Evolutionary conservation across 805 yeast genomes (phyloP).

Genomic region (Clavispora phyllophila): DNA sequence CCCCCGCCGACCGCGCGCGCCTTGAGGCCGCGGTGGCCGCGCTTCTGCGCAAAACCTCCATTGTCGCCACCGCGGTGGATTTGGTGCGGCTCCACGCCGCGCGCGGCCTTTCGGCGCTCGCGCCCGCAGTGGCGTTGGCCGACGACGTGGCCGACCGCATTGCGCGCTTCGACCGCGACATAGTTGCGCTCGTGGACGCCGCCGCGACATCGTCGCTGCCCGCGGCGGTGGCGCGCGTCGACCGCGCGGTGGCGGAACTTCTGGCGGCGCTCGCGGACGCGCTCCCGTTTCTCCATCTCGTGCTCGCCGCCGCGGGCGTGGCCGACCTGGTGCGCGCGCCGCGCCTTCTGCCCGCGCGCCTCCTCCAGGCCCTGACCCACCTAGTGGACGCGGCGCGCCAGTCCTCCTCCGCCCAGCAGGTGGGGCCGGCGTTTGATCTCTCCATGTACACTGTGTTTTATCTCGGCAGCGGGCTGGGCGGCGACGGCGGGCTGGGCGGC

Average conservation of each 20-base stretch:
- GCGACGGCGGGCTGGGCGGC: constrained; percentile 40
- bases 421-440: constrained; percentile 59
- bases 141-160: constrained; percentile 53
- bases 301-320: background rate
- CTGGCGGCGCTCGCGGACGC: background rate
- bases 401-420: constrained; percentile 10
- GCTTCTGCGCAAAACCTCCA: constrained; percentile 53
- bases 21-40: constrained; percentile 40
- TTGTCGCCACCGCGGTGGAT: constrained; percentile 64
- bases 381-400: background rate
- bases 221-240: background rate
- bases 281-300: background rate
- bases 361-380: background rate
- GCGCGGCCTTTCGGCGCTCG: constrained; percentile 55
- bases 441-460: constrained; percentile 61
- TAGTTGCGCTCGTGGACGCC: background rate
- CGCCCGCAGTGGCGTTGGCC: constrained; percentile 50
- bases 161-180: constrained; percentile 35
- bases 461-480: constrained; percentile 37
- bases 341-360: constrained; percentile 1
- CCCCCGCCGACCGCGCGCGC: constrained; percentile 45
- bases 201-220: background rate
- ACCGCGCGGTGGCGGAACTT: background rate
- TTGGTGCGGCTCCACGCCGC: constrained; percentile 58
- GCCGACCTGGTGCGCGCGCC: background rate